Evolutionary conservation across 2,329 filamentous ascomycete species (phyloP).

Genomic region (Beauveria sp.): DNA sequence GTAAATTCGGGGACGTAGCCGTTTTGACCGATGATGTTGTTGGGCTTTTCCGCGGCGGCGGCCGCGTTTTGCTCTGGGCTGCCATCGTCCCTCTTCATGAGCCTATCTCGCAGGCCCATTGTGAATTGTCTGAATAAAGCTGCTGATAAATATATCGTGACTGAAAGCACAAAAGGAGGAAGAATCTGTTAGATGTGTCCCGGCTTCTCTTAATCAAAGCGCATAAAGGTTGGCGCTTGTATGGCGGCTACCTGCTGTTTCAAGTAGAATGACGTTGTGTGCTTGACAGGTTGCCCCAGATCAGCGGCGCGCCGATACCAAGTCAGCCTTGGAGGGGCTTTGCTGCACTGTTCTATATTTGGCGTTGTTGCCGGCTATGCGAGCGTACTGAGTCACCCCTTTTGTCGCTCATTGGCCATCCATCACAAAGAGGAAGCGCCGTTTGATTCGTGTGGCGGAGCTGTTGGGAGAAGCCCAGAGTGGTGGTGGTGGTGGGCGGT

Average conservation of each 20-base stretch:
- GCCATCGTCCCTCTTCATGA: conserved; percentile 44
- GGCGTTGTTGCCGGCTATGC: not conserved
- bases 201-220: not conserved
- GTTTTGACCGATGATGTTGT: conserved; percentile 9
- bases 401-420: not conserved
- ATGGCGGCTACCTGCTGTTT: not conserved
- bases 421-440: not conserved
- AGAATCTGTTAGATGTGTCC: not conserved
- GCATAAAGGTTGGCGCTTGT: not conserved
- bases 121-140: conserved; percentile 6
- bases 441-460: conserved; percentile 7
- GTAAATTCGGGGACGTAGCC: conserved; percentile 57
- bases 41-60: conserved; percentile 25
- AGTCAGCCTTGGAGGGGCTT: not conserved
- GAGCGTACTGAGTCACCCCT: not conserved
- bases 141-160: not conserved
- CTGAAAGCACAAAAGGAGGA: no score
- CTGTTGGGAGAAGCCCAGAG: not conserved
- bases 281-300: not conserved
- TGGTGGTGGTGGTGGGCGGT: not conserved
- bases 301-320: not conserved
- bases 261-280: not conserved
- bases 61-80: conserved; percentile 19
- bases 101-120: conserved; percentile 46
- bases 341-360: not conserved